Conservation (phyloP, 2,329 filamentous ascomycete genomes). For the Colletotrichum agaves region DNA sequence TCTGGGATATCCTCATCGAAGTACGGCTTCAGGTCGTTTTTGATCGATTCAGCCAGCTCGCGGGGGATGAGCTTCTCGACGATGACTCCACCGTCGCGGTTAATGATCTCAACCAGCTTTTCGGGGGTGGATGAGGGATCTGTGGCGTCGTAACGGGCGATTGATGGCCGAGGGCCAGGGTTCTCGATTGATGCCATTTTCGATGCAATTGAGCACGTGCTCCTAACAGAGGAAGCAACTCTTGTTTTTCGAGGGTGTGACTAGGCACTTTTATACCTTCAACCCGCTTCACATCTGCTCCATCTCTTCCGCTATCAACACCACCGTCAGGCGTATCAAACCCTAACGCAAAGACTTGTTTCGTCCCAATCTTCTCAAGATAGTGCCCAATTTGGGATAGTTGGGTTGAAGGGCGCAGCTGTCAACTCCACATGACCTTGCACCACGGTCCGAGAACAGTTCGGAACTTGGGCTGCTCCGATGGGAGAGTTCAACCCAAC, state of each 20-base stretch:
- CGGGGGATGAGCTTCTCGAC: conserved; percentile 48
- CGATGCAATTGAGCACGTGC: background rate
- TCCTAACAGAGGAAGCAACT: accelerated
- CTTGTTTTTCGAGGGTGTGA: background rate
- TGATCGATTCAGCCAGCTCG: conserved; percentile 48
- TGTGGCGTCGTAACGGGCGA: conserved; percentile 35
- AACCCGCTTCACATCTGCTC: background rate
- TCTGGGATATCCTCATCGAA: conserved; percentile 51
- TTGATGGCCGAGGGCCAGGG: background rate
- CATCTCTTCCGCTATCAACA: background rate
- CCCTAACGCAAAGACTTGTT: background rate
- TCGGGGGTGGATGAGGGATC: conserved; percentile 40
- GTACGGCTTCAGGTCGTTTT: conserved; percentile 49
- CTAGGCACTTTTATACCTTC: background rate
- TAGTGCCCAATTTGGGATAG: no score
- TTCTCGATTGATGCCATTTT: conserved; percentile 1
- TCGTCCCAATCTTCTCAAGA: background rate
- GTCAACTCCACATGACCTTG: background rate
- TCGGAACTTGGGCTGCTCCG: background rate
- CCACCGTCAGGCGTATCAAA: background rate
- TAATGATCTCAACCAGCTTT: conserved; percentile 40
- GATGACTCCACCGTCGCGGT: conserved; percentile 50
- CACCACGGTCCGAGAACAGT: background rate
- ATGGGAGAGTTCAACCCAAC: background rate
- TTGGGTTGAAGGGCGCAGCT: no score